Evolutionary conservation across 2,329 filamentous ascomycete genomes (phyloP).

Genomic region (Fusarium pseudograminearum): DNA sequence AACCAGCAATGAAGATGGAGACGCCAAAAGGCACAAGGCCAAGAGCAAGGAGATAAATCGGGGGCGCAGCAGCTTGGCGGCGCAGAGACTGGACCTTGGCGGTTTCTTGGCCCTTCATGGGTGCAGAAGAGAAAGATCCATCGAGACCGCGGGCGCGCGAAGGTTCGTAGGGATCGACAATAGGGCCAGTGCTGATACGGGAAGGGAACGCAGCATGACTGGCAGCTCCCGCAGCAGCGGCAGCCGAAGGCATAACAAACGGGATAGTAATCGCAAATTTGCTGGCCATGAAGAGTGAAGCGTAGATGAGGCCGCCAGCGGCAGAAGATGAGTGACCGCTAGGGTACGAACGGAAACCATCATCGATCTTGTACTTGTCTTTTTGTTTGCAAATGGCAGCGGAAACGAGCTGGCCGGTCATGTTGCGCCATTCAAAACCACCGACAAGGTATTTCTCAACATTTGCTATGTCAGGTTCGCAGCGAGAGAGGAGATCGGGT

Average conservation of each 20-base stretch:
- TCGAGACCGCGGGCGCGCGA: constrained; percentile 39
- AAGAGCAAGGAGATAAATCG: constrained; percentile 79
- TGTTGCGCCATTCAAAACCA: constrained; percentile 64
- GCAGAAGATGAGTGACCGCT: constrained; percentile 71
- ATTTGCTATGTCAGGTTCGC: constrained; percentile 77
- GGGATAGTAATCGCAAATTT: constrained; percentile 83
- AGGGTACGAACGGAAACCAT: constrained; percentile 85
- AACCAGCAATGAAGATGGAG: constrained; percentile 85
- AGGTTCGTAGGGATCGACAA: constrained; percentile 53
- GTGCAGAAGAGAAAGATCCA: constrained; percentile 36
- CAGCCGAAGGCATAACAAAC: constrained; percentile 67
- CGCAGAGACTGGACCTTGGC: constrained; percentile 59
- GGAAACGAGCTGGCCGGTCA: constrained; percentile 77
- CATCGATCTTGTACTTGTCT: constrained; percentile 71
- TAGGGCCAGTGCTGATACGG: constrained; percentile 62
- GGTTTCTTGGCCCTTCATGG: constrained; percentile 49
- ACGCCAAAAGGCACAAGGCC: constrained; percentile 77
- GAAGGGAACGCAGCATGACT: constrained; percentile 81
- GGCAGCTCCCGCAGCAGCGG: constrained; percentile 60
- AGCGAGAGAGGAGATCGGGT: constrained; percentile 85
- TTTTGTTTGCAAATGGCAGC: constrained; percentile 79
- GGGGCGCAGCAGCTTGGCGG: constrained; percentile 83
- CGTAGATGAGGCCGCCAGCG: constrained; percentile 84
- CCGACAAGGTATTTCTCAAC: constrained; percentile 72
- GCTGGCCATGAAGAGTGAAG: constrained; percentile 87